phyloP scores from a whole-genome alignment of 2,329 filamentous ascomycete genomes.

The Biscogniauxia mediterranea region DNA sequence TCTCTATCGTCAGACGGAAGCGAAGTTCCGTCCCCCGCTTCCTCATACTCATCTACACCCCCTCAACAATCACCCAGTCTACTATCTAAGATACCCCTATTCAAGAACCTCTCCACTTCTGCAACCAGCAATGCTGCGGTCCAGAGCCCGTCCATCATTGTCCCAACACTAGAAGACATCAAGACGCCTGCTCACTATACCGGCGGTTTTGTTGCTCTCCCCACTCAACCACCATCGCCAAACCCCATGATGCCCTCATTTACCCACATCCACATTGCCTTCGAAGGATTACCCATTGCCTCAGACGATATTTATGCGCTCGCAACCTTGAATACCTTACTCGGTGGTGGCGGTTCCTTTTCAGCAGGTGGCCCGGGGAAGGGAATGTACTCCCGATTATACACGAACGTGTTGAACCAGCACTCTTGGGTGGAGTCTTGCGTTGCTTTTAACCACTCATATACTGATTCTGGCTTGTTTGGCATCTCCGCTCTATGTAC shows the following conservation, averaged over 20 bases:
- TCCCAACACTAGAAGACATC: constrained; percentile 53
- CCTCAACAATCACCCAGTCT: constrained; percentile 58
- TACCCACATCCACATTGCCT: constrained; percentile 92
- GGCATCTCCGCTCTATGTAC: constrained; percentile 87
- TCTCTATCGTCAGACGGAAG: constrained; percentile 36
- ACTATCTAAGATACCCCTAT: constrained; percentile 81
- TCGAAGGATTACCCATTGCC: constrained; percentile 88
- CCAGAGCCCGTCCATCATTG: constrained; percentile 40
- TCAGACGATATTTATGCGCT: constrained; percentile 95
- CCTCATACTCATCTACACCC: constrained; percentile 34
- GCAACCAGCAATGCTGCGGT: constrained; percentile 61
- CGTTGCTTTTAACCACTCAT: constrained; percentile 94
- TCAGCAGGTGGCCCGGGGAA: constrained; percentile 95
- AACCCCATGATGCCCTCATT: constrained; percentile 78
- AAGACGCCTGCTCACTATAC: constrained; percentile 76
- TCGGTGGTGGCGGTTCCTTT: constrained; percentile 94
- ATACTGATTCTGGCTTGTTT: constrained; percentile 93
- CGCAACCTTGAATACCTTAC: constrained; percentile 90
- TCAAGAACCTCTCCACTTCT: constrained; percentile 84
- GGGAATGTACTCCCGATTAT: constrained; percentile 97
- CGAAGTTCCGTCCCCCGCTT: constrained; percentile 31
- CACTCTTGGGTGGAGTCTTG: constrained; percentile 97
- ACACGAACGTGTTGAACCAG: constrained; percentile 97
- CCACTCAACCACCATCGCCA: constrained; percentile 71
- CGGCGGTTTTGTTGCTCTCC: constrained; percentile 86